phyloP scores from a whole-genome alignment of 2,329 filamentous ascomycete genomes.

The Sporothrix schenckii region DNA sequence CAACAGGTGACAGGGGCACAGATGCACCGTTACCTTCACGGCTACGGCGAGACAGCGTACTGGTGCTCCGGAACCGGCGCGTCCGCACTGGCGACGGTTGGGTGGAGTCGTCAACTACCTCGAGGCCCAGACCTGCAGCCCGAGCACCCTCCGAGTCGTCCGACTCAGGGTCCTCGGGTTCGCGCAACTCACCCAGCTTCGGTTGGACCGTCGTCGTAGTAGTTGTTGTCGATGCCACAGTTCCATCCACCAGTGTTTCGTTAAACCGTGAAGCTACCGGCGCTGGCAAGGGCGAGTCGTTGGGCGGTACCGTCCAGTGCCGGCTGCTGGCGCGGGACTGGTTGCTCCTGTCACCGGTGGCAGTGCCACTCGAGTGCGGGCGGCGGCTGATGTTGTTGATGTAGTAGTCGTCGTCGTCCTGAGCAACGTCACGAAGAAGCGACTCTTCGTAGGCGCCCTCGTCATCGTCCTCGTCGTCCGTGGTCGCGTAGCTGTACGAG shows the following conservation, averaged over 20 bases:
- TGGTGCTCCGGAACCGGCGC: constrained; percentile 32
- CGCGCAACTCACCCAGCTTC: constrained; percentile 13
- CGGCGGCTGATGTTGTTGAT: constrained; percentile 24
- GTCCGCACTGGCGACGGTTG: constrained; percentile 20
- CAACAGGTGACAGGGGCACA: constrained; percentile 23
- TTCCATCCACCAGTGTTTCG: neutral
- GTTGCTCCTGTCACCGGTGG: neutral
- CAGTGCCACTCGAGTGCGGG: constrained; percentile 14
- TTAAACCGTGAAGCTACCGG: constrained; percentile 23
- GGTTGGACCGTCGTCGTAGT: neutral
- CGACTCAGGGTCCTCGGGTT: constrained; percentile 32
- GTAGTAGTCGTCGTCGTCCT: constrained; percentile 28
- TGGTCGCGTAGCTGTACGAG: neutral
- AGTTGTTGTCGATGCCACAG: neutral
- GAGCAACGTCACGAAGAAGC: constrained; percentile 11
- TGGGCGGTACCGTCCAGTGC: neutral
- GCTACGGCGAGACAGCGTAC: constrained; percentile 24
- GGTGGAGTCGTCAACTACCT: constrained; percentile 7
- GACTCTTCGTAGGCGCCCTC: constrained; percentile 33
- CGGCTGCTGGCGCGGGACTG: constrained; percentile 13
- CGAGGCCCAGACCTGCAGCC: neutral
- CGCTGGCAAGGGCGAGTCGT: neutral
- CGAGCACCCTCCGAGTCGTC: constrained; percentile 20
- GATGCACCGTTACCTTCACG: neutral
- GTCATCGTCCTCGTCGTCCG: constrained; percentile 19